These are phyloP conservation scores for Quillaja saponaria DNA, from an alignment of 306 rosid genomes.

Conservation along the genomic window DNA sequence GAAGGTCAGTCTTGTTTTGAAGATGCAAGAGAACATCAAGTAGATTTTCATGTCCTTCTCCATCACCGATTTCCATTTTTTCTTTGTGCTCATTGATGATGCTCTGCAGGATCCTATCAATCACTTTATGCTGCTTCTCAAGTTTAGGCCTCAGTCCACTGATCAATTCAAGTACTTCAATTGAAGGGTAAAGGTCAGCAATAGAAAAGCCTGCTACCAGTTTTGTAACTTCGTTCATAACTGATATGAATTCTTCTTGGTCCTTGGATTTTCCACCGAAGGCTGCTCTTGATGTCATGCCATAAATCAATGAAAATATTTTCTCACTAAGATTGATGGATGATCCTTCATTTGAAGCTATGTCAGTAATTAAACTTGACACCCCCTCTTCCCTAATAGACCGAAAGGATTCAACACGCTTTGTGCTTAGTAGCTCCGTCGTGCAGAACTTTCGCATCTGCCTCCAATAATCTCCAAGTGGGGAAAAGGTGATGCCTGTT, in stretches of 20 bases:
- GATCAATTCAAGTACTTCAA: conserved; percentile 27
- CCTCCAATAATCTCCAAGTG: too few relatives aligned
- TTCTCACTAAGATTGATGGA: conserved; percentile 7
- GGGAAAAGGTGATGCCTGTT: conserved; percentile 15
- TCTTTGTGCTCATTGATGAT: conserved; percentile 16
- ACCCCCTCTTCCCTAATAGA: too few relatives aligned
- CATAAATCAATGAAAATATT: conserved; percentile 14
- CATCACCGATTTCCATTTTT: background rate
- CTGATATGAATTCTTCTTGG: conserved; percentile 3
- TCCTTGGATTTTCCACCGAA: conserved; percentile 28
- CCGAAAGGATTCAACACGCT: conserved; percentile 27
- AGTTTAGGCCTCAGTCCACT: conserved; percentile 10
- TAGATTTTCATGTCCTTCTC: background rate
- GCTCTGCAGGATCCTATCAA: conserved; percentile 18
- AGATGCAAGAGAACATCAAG: conserved; percentile 25
- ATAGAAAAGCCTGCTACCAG: conserved; percentile 24
- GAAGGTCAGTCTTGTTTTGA: conserved; percentile 31
- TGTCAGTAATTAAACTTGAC: conserved; percentile 15
- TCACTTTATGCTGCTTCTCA: conserved; percentile 11
- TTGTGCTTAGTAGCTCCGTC: conserved; percentile 13
- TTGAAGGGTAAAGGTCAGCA: conserved; percentile 35
- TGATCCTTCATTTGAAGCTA: conserved; percentile 20
- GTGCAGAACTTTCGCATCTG: conserved; percentile 31
- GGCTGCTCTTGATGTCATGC: conserved; percentile 2
- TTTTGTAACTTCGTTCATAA: conserved; percentile 9